These are phyloP conservation scores for Macadamia tetraphylla DNA, from an alignment of 164 flowering plant genomes.

Conservation along the genomic window DNA sequence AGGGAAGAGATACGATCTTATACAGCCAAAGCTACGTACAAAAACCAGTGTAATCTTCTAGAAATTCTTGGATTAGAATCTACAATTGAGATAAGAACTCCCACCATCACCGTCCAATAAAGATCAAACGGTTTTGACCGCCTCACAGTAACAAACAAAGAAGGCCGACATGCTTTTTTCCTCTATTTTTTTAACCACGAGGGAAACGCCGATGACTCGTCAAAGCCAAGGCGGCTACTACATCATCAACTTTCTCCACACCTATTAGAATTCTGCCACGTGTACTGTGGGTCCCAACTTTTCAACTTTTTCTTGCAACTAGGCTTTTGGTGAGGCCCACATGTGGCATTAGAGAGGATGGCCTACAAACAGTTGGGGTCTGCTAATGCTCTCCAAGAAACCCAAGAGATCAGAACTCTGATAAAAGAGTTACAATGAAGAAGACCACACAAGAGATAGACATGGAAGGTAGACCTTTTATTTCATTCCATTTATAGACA, in stretches of 20 bases:
- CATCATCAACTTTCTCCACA: background rate
- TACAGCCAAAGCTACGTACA: too few species aligned
- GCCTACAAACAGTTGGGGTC: too few species aligned
- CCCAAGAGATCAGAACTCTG: too few species aligned
- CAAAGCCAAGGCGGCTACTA: background rate
- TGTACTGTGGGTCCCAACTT: background rate
- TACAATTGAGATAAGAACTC: background rate
- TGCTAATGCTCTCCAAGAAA: too few species aligned
- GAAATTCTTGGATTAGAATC: too few species aligned
- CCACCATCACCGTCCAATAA: background rate
- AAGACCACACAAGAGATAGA: too few species aligned
- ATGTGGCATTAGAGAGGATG: too few species aligned
- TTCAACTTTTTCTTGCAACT: too few species aligned
- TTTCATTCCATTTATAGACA: conserved; percentile 17
- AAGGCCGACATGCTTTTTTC: background rate
- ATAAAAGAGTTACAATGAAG: too few species aligned
- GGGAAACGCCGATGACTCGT: background rate
- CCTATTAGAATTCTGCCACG: background rate
- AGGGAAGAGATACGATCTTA: too few species aligned
- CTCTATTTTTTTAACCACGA: background rate
- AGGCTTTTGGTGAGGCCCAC: too few species aligned
- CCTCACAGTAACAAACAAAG: background rate
- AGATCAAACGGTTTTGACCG: background rate
- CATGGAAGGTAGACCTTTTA: background rate
- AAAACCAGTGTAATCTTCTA: too few species aligned